A percentile compares a stretch with the other conserved stretches of the same genome.
Evolutionary conservation across 352 stramenopile genomes (phyloP).

Genomic region (Phytophthora boehmeriae): DNA sequence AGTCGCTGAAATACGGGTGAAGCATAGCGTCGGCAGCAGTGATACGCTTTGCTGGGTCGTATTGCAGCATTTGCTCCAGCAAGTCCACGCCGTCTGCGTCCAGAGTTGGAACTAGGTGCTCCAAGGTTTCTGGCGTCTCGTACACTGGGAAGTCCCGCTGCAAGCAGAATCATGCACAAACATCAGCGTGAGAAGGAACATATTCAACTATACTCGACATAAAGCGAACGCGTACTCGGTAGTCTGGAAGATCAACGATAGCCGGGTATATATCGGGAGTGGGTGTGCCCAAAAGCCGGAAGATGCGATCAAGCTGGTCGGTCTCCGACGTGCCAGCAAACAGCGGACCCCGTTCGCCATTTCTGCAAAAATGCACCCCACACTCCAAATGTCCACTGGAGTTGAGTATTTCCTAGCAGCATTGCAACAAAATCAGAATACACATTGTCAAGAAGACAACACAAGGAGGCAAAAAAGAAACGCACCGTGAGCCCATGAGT

Average conservation of each 20-base stretch:
- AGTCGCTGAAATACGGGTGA: slow-evolving; percentile 97
- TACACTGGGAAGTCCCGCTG: slow-evolving; percentile 94
- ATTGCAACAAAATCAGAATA: no score
- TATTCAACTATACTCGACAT: background rate
- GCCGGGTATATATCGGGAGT: slow-evolving; percentile 94
- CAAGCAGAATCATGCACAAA: slow-evolving; percentile 4
- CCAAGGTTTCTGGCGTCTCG: slow-evolving; percentile 83
- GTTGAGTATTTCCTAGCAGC: slow-evolving; percentile 97
- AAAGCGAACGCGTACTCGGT: slow-evolving; percentile 69
- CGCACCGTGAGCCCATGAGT: slow-evolving; percentile 94
- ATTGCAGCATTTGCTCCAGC: slow-evolving; percentile 91
- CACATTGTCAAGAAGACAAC: no score
- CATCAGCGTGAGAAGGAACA: slow-evolving; percentile 9
- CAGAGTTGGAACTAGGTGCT: slow-evolving; percentile 91
- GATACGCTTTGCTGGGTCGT: slow-evolving; percentile 91
- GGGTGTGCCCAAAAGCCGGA: slow-evolving; percentile 96
- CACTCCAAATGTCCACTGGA: slow-evolving; percentile 99
- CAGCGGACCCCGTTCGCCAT: slow-evolving; percentile 94
- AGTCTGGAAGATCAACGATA: slow-evolving; percentile 97
- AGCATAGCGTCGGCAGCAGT: slow-evolving; percentile 95
- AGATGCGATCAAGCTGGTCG: slow-evolving; percentile 98
- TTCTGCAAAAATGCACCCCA: slow-evolving; percentile 99
- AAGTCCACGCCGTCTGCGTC: slow-evolving; percentile 93
- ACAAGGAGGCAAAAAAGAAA: slow-evolving; percentile 4
- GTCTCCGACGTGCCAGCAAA: slow-evolving; percentile 97